phyloP scores from a whole-genome alignment of 306 rosid species.

The Cicer pinnatifidum region DNA sequence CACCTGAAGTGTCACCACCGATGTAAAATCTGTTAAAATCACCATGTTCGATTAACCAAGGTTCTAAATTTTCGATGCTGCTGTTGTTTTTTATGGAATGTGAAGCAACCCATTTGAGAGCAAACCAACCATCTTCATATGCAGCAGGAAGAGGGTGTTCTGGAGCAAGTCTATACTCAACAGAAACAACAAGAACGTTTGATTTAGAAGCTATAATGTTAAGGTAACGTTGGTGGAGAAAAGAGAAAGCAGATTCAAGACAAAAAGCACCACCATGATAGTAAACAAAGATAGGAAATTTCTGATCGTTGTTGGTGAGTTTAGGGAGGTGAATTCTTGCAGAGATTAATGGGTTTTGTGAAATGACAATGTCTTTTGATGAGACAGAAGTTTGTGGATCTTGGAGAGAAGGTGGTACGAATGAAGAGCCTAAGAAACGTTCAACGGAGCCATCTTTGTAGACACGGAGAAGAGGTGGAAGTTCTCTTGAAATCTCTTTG shows the following conservation, averaged over 20 bases:
- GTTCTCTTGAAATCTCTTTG: slow-evolving; percentile 51
- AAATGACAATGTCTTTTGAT: slow-evolving; percentile 61
- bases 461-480: slow-evolving; percentile 50
- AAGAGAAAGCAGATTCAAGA: slow-evolving; percentile 65
- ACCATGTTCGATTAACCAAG: slow-evolving; percentile 58
- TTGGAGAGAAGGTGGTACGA: slow-evolving; percentile 46
- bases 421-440: slow-evolving; percentile 51
- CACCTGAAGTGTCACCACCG: slow-evolving; percentile 58
- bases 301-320: slow-evolving; percentile 21
- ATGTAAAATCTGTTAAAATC: slow-evolving; percentile 49
- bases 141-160: slow-evolving; percentile 61
- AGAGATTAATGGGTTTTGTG: slow-evolving; percentile 51
- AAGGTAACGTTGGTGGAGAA: slow-evolving; percentile 56
- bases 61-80: slow-evolving; percentile 22
- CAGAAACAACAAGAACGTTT: slow-evolving; percentile 55
- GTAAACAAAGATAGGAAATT: slow-evolving; percentile 63
- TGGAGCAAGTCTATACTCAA: slow-evolving; percentile 65
- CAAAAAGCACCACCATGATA: slow-evolving; percentile 66
- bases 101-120: slow-evolving; percentile 59
- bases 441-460: slow-evolving; percentile 61
- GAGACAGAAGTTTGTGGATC: slow-evolving; percentile 58
- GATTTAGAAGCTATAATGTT: slow-evolving; percentile 50
- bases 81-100: neutral
- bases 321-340: slow-evolving; percentile 59
- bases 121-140: slow-evolving; percentile 55